phyloP scores from a whole-genome alignment of 345 rosid genomes.

The Dipteronia dyeriana region DNA sequence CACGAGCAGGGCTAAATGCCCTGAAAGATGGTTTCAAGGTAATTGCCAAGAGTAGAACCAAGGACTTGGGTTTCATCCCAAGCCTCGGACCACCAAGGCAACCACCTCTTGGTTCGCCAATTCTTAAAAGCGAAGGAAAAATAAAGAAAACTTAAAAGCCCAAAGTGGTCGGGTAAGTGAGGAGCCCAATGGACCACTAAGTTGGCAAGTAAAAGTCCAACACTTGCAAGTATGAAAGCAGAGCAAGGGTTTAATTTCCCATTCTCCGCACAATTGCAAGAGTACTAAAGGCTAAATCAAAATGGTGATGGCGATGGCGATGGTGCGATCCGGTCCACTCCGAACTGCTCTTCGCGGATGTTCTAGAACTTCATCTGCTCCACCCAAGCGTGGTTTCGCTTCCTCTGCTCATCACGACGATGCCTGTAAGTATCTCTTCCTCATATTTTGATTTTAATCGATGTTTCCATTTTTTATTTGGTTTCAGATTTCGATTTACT shows the following conservation, averaged over 20 bases:
- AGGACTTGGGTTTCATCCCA: too few species aligned
- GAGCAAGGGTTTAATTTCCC: constrained; percentile 11
- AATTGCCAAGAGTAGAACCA: too few species aligned
- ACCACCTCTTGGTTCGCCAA: too few species aligned
- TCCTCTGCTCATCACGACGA: constrained; percentile 77
- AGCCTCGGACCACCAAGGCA: too few species aligned
- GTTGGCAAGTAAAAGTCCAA: background rate
- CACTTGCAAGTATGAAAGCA: background rate
- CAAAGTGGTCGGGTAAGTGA: background rate
- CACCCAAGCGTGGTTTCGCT: constrained; percentile 66
- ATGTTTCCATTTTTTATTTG: background rate
- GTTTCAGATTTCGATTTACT: background rate
- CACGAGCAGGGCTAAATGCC: too few species aligned
- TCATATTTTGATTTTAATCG: background rate
- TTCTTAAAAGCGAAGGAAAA: background rate
- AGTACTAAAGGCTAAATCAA: background rate
- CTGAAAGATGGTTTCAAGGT: too few species aligned
- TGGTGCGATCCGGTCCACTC: constrained; percentile 68
- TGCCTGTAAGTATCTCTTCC: constrained; percentile 49
- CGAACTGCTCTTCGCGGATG: constrained; percentile 58
- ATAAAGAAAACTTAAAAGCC: background rate
- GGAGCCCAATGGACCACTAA: background rate
- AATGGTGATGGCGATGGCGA: constrained; percentile 82
- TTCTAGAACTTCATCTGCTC: constrained; percentile 48
- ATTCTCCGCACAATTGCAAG: background rate